phyloP scores from a whole-genome alignment of 441 rosid species.

The Sinapis alba region DNA sequence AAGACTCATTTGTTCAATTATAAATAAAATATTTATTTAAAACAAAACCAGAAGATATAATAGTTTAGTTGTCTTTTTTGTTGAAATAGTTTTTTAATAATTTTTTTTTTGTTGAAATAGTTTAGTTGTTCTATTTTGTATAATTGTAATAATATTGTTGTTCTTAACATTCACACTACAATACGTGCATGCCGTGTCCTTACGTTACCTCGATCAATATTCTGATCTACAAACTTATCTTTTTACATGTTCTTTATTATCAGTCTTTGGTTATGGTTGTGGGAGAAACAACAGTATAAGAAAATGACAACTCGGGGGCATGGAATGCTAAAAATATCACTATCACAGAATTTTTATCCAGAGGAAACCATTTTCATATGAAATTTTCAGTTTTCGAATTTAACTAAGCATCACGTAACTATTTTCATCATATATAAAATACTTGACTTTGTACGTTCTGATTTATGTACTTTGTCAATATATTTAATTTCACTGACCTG shows the following conservation, averaged over 20 bases:
- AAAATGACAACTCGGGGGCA: constrained; percentile 12
- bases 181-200: too few relatives aligned
- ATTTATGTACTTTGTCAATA: neutral
- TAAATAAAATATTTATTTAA: neutral
- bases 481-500: constrained; percentile 8
- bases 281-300: constrained; percentile 4
- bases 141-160: too few relatives aligned
- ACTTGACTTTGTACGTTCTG: neutral
- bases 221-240: neutral
- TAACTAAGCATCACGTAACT: constrained; percentile 30
- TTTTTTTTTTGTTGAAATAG: neutral
- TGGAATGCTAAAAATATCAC: constrained; percentile 10
- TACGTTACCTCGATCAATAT: too few relatives aligned
- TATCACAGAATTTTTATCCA: constrained; percentile 7
- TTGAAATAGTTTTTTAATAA: too few relatives aligned
- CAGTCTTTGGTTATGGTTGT: neutral
- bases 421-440: neutral
- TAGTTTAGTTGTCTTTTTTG: neutral
- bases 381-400: constrained; percentile 15
- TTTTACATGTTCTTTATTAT: neutral
- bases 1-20: neutral
- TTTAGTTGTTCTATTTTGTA: neutral
- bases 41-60: neutral
- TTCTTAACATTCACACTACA: too few relatives aligned
- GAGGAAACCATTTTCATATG: constrained; percentile 22